Conservation (phyloP, 2,329 filamentous ascomycete species). For the Colletotrichum chlorophyti region DNA sequence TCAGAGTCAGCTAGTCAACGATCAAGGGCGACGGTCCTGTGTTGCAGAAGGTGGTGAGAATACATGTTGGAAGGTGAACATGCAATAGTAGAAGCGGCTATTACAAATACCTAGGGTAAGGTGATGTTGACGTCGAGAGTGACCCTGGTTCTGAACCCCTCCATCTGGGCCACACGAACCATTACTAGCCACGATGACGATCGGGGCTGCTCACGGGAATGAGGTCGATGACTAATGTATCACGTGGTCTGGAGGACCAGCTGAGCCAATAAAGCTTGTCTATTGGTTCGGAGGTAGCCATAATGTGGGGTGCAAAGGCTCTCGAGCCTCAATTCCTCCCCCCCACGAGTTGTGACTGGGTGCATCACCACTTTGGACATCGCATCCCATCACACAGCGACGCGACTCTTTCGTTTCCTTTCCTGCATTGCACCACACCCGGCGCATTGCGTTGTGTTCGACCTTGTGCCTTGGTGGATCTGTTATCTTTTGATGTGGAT, state of each 20-base stretch:
- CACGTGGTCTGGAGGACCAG: neutral
- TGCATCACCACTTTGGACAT: conserved; percentile 28
- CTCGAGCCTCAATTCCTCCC: conserved; percentile 29
- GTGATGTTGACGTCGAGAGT: neutral
- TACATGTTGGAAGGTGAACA: too few relatives aligned
- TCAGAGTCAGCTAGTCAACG: too few relatives aligned
- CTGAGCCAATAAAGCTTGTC: neutral
- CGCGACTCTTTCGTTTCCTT: conserved; percentile 26
- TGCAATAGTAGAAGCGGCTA: too few relatives aligned
- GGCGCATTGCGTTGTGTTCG: conserved; percentile 28
- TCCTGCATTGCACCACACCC: conserved; percentile 1
- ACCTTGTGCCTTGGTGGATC: conserved; percentile 15
- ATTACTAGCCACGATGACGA: conserved; percentile 11
- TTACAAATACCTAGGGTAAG: too few relatives aligned
- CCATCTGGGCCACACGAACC: neutral
- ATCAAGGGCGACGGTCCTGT: too few relatives aligned
- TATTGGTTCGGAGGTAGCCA: conserved; percentile 9
- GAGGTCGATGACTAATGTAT: neutral
- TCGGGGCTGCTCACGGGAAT: neutral
- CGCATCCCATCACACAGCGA: conserved; percentile 24
- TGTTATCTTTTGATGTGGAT: conserved; percentile 17
- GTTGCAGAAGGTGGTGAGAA: too few relatives aligned
- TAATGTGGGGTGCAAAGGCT: conserved; percentile 22
- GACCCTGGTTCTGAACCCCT: conserved; percentile 6
- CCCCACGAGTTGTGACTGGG: conserved; percentile 26